Conservation (phyloP, 331 rosid genomes). For the Stylosanthes scabra region DNA sequence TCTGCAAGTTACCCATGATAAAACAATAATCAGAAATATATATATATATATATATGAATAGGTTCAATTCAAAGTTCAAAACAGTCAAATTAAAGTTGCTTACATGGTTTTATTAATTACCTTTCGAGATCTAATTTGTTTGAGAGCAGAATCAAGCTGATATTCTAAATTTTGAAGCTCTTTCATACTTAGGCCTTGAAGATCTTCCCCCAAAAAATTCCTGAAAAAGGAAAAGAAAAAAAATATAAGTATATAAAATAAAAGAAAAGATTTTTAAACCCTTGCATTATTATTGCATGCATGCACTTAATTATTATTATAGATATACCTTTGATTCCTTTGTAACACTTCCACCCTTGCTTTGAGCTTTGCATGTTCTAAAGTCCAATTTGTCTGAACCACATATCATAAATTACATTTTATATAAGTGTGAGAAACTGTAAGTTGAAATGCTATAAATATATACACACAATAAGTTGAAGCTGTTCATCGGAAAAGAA, state of each 20-base stretch:
- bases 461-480: too few relatives aligned
- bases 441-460: too few relatives aligned
- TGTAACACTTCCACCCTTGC: slow-evolving; percentile 78
- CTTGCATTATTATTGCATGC: background rate
- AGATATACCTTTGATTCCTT: slow-evolving; percentile 61
- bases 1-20: slow-evolving; percentile 50
- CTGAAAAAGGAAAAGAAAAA: slow-evolving; percentile 37
- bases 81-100: background rate
- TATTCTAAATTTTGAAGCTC: slow-evolving; percentile 88
- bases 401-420: background rate
- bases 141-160: slow-evolving; percentile 83
- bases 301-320: background rate
- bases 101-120: slow-evolving; percentile 37
- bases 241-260: background rate
- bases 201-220: slow-evolving; percentile 78
- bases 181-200: slow-evolving; percentile 61
- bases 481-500: too few relatives aligned
- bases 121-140: slow-evolving; percentile 74
- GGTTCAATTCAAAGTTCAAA: background rate
- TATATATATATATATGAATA: too few relatives aligned
- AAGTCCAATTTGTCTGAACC: slow-evolving; percentile 72
- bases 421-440: too few relatives aligned
- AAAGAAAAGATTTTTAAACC: background rate
- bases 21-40: background rate
- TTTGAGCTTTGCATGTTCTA: slow-evolving; percentile 83